Percentiles rank a stretch among this genome's conserved stretches.
These are phyloP conservation scores for Argentina anserina DNA, from an alignment of 306 rosid species.

Conservation along the genomic window DNA sequence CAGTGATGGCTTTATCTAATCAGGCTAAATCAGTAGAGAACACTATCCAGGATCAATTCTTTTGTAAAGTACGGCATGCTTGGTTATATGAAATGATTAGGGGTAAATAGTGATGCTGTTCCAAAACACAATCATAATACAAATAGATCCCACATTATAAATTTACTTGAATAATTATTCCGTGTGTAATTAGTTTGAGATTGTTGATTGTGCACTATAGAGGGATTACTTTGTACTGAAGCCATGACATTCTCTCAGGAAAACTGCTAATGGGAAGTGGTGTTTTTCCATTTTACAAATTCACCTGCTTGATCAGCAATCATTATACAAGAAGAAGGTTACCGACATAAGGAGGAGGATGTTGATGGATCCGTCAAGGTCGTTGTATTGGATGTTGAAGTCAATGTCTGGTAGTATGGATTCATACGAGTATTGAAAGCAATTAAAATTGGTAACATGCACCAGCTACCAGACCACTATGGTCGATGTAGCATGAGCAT, in stretches of 20 bases:
- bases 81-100: background rate
- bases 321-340: background rate
- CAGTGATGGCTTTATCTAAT: background rate
- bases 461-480: background rate
- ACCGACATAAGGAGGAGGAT: background rate
- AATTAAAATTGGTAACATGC: background rate
- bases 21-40: background rate
- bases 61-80: background rate
- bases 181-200: too few relatives aligned
- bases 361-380: background rate
- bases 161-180: too few relatives aligned
- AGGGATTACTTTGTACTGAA: too few relatives aligned
- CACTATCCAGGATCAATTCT: background rate
- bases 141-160: too few relatives aligned
- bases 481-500: background rate
- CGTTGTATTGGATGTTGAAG: background rate
- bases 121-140: too few relatives aligned
- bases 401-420: background rate
- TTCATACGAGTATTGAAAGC: background rate
- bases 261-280: too few relatives aligned
- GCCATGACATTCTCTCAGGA: too few relatives aligned
- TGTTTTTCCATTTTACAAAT: too few relatives aligned
- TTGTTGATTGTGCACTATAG: too few relatives aligned
- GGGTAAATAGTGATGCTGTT: too few relatives aligned
- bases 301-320: too few relatives aligned